Evolutionary conservation across 2,329 filamentous ascomycete species (phyloP), one percentile per base, ranked within the genome.

Genomic region (Coniella lustricola): DNA sequence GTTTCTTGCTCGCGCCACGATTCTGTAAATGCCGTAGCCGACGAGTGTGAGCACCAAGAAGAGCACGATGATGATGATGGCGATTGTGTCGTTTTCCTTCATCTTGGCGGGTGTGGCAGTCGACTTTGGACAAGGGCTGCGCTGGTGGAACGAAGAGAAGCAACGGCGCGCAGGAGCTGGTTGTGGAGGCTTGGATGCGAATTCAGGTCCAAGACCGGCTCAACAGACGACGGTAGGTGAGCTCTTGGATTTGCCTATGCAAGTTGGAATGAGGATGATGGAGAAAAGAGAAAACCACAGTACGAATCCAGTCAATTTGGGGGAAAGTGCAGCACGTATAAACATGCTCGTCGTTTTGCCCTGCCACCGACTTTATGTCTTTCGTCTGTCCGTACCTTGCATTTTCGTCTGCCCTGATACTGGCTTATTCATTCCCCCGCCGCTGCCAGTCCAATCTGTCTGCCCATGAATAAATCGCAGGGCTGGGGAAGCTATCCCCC

Each of bases 1-100:
- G 43, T 57, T 57, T 35, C 76, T 66, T 17, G 74, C 77, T 22
- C 73, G 64, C 55, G 72, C 71, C 43, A 84, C 79, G 8, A 84
- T 66, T 51, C 74, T 71, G 67, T 79, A 83, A 64, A 84, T 84
- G 53, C 77, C 81, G 57, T 82, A 82, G 7, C 76, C 74, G 48
- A 84, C 77, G 51, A 69, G 67, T 46, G 78, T 77, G 41, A 84
- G 73, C 42, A 84, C 66, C 60, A 80, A 63, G 67, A 84, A 84
- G 57, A 84, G 73, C 48, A 84, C 64, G 64, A 84, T 83, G 65
- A 84, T 76, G 62, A 84, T 84, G 64, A 84, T 72, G 57, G 81
- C 81, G 64, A 84, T 84, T 59, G 78, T 76, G 65, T 84, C 75
- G 75, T 84, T 84, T 68, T 75, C 67, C 64, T 84, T 77, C 74